Conservation (phyloP, 1,284 basidiomycete species). For the Omphalotus olearius region DNA sequence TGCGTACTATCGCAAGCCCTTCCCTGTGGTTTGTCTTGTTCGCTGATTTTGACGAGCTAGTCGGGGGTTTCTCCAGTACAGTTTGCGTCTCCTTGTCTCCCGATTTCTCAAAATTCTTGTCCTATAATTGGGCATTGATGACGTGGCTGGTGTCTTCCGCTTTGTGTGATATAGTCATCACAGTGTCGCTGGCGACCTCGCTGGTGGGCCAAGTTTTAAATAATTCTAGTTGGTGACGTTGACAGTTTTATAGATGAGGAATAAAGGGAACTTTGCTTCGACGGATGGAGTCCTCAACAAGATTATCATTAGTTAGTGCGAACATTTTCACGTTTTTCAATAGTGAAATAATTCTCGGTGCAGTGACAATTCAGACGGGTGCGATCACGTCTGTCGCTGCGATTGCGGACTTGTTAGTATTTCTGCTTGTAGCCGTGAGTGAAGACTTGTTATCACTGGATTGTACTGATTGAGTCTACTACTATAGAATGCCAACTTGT, state of each 20-base stretch:
- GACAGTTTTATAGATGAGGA: neutral
- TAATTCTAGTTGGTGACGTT: too few species aligned
- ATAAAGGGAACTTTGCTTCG: neutral
- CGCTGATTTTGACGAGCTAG: neutral
- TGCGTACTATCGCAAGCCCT: neutral
- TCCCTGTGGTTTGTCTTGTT: too few species aligned
- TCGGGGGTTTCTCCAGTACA: neutral
- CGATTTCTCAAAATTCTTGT: neutral
- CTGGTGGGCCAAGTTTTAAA: neutral
- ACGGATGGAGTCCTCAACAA: neutral
- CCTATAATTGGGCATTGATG: neutral
- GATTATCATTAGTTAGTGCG: neutral
- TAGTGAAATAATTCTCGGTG: neutral
- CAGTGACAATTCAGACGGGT: constrained; percentile 5
- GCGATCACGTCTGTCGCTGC: neutral
- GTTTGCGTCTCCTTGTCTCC: neutral
- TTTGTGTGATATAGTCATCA: neutral
- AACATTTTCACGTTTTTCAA: neutral
- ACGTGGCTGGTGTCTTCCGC: neutral
- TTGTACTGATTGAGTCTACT: neutral
- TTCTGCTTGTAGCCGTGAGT: neutral
- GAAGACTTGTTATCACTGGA: neutral
- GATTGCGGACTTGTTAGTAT: neutral
- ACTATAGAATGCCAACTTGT: neutral
- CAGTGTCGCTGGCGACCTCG: neutral